A percentile compares a stretch with the other conserved stretches of the same genome.
Evolutionary conservation across 352 stramenopile species (phyloP).

Genomic region (Pythium volutum): DNA sequence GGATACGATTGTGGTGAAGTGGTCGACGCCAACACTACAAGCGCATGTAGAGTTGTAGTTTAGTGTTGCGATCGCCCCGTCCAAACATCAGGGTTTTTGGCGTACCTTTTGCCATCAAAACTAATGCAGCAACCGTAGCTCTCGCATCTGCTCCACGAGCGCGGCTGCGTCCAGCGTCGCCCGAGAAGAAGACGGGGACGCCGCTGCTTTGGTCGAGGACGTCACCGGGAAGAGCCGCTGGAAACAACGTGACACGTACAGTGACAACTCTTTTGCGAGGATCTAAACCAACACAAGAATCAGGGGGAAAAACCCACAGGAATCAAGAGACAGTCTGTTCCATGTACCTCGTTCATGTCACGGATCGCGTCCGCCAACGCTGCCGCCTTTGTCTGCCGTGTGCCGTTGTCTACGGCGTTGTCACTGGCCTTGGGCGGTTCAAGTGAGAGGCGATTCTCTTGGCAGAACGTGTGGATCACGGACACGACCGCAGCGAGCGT

Average conservation of each 20-base stretch:
- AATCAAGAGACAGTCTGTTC: background rate
- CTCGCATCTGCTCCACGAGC: conserved; percentile 49
- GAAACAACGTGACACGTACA: conserved; percentile 74
- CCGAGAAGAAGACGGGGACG: conserved; percentile 19
- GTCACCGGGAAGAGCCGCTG: conserved; percentile 49
- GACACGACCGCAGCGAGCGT: conserved; percentile 46
- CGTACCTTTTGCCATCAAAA: background rate
- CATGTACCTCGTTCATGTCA: conserved; percentile 57
- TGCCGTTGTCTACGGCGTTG: conserved; percentile 1
- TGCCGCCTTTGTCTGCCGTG: conserved; percentile 25
- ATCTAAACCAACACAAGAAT: conserved; percentile 41
- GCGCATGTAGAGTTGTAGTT: too few relatives aligned
- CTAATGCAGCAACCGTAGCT: conserved; percentile 6
- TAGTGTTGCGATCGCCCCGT: too few relatives aligned
- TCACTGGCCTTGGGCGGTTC: background rate
- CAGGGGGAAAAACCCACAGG: background rate
- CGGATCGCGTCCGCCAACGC: conserved; percentile 40
- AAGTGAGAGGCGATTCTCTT: conserved; percentile 48
- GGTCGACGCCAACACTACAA: too few relatives aligned
- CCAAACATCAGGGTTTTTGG: too few relatives aligned
- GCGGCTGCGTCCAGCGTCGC: conserved; percentile 17
- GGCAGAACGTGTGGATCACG: conserved; percentile 51
- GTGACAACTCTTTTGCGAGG: conserved; percentile 50
- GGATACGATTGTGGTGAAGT: too few relatives aligned
- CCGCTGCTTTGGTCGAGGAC: background rate